Percentiles rank a stretch among this genome's conserved stretches.
phyloP scores from a whole-genome alignment of 1,284 basidiomycete genomes.

The Microbotryum lychnidis-dioicae region DNA sequence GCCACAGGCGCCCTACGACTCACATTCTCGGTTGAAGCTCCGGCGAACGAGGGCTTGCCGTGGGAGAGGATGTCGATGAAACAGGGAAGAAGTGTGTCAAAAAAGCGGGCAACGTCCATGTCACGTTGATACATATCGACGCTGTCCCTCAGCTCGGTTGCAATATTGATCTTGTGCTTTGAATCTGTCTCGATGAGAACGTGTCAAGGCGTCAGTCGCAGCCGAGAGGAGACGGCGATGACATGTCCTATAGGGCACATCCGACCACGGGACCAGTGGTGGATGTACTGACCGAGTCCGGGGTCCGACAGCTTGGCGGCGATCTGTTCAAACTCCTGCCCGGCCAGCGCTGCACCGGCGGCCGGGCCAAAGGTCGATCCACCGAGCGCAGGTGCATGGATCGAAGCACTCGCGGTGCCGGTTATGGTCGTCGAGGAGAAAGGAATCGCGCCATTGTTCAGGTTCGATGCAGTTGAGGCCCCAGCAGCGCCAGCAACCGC shows the following conservation, averaged over 20 bases:
- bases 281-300: conserved; percentile 20
- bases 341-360: not conserved
- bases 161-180: conserved; percentile 52
- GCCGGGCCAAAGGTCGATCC: not conserved
- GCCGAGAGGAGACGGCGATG: not conserved
- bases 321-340: conserved; percentile 30
- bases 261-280: not conserved
- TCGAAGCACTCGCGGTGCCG: too few species aligned
- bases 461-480: too few species aligned
- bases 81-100: conserved; percentile 57
- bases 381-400: too few species aligned
- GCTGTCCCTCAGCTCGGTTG: conserved; percentile 75
- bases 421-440: too few species aligned
- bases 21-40: conserved; percentile 66
- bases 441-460: too few species aligned
- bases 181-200: conserved; percentile 14
- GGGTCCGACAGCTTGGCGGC: conserved; percentile 31
- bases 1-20: conserved; percentile 19
- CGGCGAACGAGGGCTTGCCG: conserved; percentile 66
- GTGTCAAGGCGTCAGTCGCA: not conserved
- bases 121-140: conserved; percentile 70
- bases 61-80: conserved; percentile 69
- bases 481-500: too few species aligned
- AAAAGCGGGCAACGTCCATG: conserved; percentile 61
- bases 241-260: not conserved